phyloP scores from a whole-genome alignment of 176 grass and related monocot genomes.

The Phragmites australis region DNA sequence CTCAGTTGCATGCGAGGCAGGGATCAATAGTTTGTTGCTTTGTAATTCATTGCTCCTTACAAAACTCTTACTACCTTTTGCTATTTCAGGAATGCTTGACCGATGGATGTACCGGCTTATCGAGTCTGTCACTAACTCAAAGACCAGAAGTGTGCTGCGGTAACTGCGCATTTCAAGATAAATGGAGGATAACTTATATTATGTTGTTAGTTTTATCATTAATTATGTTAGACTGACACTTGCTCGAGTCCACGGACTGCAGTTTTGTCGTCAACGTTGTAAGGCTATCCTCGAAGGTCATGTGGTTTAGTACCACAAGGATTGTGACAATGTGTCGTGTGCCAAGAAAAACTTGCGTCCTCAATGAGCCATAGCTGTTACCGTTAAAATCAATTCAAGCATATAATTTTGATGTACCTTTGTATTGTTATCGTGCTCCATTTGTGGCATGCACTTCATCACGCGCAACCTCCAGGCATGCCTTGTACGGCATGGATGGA shows the following conservation, averaged over 20 bases:
- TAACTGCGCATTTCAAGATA: slow-evolving; percentile 35
- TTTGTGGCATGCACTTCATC: neutral
- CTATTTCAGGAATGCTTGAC: slow-evolving; percentile 87
- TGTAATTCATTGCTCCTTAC: neutral
- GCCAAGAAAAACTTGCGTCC: neutral
- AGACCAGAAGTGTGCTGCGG: slow-evolving; percentile 67
- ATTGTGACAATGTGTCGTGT: neutral
- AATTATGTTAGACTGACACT: slow-evolving; percentile 21
- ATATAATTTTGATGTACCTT: neutral
- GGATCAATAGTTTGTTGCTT: neutral
- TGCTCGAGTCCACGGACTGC: slow-evolving; percentile 8
- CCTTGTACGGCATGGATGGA: no score
- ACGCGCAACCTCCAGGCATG: neutral
- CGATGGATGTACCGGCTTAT: slow-evolving; percentile 94
- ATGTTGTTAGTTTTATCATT: neutral
- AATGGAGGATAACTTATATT: slow-evolving; percentile 37
- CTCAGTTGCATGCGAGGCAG: neutral
- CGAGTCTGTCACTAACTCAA: slow-evolving; percentile 64
- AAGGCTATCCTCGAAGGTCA: neutral
- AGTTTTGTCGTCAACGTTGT: slow-evolving; percentile 31
- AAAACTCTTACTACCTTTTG: neutral
- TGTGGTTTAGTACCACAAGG: neutral
- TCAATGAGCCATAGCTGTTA: neutral
- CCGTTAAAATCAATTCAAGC: neutral
- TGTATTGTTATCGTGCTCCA: neutral